Evolutionary conservation across 2,329 filamentous ascomycete genomes (phyloP), one percentile per base, ranked within the genome.

Genomic region (Plectosphaerella plurivora): DNA sequence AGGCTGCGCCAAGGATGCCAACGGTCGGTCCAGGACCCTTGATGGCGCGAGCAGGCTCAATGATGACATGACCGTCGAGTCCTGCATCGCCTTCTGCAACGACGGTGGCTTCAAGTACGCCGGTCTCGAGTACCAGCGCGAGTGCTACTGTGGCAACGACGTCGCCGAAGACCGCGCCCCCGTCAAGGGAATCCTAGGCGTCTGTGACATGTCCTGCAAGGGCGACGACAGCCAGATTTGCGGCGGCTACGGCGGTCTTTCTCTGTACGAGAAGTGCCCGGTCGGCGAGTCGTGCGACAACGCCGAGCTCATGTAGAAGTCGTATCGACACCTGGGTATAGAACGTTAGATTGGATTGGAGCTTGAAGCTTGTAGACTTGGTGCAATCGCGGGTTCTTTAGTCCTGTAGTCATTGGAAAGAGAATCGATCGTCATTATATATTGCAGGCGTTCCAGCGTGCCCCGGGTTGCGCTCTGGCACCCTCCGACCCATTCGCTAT

Each of bases 1-100:
- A n/a, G 78, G 79, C 36, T 84, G 81, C 60, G 79, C 73, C 25
- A 48, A 56, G 14, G 69, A 72, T 49, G 56, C 58, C 8, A 56
- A 55, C 6, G 62, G 63, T 5, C 55, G 59, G 45, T 53, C 53
- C 3, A 62, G 70, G 1, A 66, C 70, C 1, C 60, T 73, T 3
- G 58, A 52, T 5, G 58, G 59, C 15, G 61, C 61, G 5, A 58
- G 56, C 3, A 65, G 60, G 41, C 58, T 67, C 2, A 54, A 61
- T 20, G 64, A 59, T 4, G 54, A 60, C 9, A 71, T 72, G 68
- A 70, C 67, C 0, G 58, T 70, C 12, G 60, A 67, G 10, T 52
- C 54, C 0, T 72, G 70, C 48, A 53, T 70, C 2, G 59, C 65
- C 46, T 60, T 60, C 1, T 73, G 70, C 47, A 56, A 60, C 2